Evolutionary conservation across 208 protist genomes (phyloP), one percentile per base, ranked within the genome.

Genomic region (Trypanosoma vivax): DNA sequence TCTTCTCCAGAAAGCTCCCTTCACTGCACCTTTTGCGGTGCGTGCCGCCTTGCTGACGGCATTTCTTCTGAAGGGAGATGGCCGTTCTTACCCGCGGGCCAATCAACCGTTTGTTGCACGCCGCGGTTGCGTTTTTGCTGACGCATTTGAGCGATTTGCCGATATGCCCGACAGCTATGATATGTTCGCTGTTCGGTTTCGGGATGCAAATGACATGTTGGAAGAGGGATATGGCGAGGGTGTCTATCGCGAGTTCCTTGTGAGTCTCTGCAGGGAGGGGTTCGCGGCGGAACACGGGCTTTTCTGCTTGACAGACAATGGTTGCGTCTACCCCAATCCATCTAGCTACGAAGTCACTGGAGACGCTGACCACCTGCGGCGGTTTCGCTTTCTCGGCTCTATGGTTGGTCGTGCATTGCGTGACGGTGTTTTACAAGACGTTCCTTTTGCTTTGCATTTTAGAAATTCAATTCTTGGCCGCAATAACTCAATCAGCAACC

Each of bases 391-490:
- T 63, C 56, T 97, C 13, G 95, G 95, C 9, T 58, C 76, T 5
- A 91, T 97, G 60, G 66, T 95, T 9, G 92, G 91, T 24, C 93
- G 95, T 11, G 76, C 87, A 14, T 48, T 97, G 48, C 82, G 84
- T 11, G 91, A 96, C 45, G 84, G 83, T 24, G 88, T 97, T 31
- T 45, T 96, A 56, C 77, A 94, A 24, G 84, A 94, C 29, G 61
- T 91, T 21, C 89, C 89, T 3, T 94, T 97, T 51, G 85, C 90
- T 14, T 70, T 77, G 23, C 95, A 96, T 70, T 98, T 98, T 64
- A 70, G 84, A 35, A 94, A 93, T 60, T 29, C 83, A 7, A 73
- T 92, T 19, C 70, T 96, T 19, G 81, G 87, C 28, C 79, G 89
- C 35, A 77, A 77, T 51, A 97, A 96, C 76, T 78, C 79, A 16